phyloP scores from a whole-genome alignment of 352 stramenopile species.

The Aphanomyces stellatus region DNA sequence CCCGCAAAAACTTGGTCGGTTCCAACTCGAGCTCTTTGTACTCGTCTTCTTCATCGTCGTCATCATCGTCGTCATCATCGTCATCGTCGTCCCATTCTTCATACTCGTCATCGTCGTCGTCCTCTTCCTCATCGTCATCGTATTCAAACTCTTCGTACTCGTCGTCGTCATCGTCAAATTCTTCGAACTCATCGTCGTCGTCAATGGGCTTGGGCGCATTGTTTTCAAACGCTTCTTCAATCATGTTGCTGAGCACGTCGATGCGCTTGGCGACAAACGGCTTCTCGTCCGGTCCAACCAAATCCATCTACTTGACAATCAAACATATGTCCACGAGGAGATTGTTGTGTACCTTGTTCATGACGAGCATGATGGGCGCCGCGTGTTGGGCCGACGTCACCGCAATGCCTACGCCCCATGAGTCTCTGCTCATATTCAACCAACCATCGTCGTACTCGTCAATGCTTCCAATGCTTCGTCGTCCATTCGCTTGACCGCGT shows the following conservation, averaged over 20 bases:
- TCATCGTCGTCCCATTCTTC: slow-evolving; percentile 1
- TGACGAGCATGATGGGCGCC: slow-evolving; percentile 75
- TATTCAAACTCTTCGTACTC: background rate
- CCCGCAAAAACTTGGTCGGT: slow-evolving; percentile 57
- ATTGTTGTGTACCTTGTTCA: slow-evolving; percentile 68
- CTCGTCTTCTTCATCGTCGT: slow-evolving; percentile 23
- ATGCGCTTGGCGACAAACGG: slow-evolving; percentile 42
- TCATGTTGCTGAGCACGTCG: slow-evolving; percentile 72
- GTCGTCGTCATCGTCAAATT: slow-evolving; percentile 16
- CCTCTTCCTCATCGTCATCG: background rate
- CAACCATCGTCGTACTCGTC: slow-evolving; percentile 26
- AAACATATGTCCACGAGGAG: slow-evolving; percentile 28
- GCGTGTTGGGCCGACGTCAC: slow-evolving; percentile 63
- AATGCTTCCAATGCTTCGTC: slow-evolving; percentile 65
- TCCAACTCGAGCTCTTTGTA: slow-evolving; percentile 45
- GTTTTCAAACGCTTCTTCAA: slow-evolving; percentile 61
- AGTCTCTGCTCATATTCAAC: background rate
- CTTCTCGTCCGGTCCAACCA: slow-evolving; percentile 31
- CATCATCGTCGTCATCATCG: slow-evolving; percentile 4
- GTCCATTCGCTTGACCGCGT: slow-evolving; percentile 77
- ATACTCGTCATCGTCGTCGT: background rate
- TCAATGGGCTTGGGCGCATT: slow-evolving; percentile 28
- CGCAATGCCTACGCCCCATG: slow-evolving; percentile 36
- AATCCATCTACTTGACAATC: slow-evolving; percentile 13
- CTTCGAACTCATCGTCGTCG: slow-evolving; percentile 1